A percentile compares a stretch with the other conserved stretches of the same genome.
Conservation (phyloP, 305 asterid genomes). For the Fraxinus nigra region DNA sequence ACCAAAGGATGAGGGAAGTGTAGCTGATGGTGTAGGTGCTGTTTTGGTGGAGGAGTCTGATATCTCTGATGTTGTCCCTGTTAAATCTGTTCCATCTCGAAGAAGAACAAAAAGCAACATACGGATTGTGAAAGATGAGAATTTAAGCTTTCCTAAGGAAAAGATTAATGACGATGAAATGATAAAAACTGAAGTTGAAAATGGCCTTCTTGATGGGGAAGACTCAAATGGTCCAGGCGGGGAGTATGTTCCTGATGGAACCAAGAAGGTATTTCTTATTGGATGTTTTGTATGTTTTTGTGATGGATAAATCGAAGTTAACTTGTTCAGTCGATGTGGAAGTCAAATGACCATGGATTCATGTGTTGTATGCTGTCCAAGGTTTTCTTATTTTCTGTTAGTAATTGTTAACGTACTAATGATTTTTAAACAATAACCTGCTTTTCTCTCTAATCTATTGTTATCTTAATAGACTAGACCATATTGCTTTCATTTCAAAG, state of each 20-base stretch:
- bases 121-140: conserved; percentile 44
- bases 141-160: conserved; percentile 34
- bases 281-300: conserved; percentile 4
- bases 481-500: background rate
- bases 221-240: conserved; percentile 36
- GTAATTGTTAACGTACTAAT: background rate
- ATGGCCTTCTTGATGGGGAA: conserved; percentile 37
- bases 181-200: conserved; percentile 27
- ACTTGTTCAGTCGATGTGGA: background rate
- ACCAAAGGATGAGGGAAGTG: conserved; percentile 45
- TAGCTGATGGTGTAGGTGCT: conserved; percentile 36
- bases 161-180: conserved; percentile 29
- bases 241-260: conserved; percentile 34
- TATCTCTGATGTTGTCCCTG: conserved; percentile 53
- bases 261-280: conserved; percentile 46
- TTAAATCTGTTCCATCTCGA: conserved; percentile 73
- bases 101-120: conserved; percentile 72
- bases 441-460: background rate
- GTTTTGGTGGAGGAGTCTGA: conserved; percentile 38
- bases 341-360: background rate
- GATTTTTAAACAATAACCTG: background rate
- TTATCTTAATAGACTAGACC: background rate
- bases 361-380: background rate
- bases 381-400: background rate
- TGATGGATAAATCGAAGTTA: background rate